Evolutionary conservation across 495 filamentous ascomycete genomes (phyloP), one percentile per base, ranked within the genome.

Genomic region (Sordaria brevicollis): DNA sequence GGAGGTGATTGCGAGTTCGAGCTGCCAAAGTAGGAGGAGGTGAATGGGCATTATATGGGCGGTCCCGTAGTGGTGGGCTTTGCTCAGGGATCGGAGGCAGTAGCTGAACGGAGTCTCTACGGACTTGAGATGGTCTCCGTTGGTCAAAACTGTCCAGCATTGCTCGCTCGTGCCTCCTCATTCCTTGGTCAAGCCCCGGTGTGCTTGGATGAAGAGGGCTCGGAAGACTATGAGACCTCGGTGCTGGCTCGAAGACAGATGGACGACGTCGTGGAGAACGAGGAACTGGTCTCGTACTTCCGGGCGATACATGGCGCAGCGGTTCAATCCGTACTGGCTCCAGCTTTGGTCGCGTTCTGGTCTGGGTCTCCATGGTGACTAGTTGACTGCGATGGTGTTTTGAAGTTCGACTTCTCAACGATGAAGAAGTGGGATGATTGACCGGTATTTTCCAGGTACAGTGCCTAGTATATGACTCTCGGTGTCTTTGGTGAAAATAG

Each of bases 151-250:
- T 79, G 38, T 82, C 77, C 17, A 82, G 70, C 72, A 83, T 70
- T n/a, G 79, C 79, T 49, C 75, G 73, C 69, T 82, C 80, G 49
- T 81, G 81, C 57, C 73, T 77, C 49, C 77, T 75, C 78, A 81
- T 81, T 2, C 72, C 68, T 4, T 72, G 70, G 71, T 83, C 82
- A 37, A 78, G 79, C 21, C 67, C 74, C 5, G 74, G 73, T 11
- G 77, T 73, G 15, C 75, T 74, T 2, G 81, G 76, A 37, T 82
- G 74, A 41, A 83, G 71, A 34, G 80, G 79, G 39, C 80, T 79
- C 5, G 79, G 79, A 37, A 79, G 70, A 66, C 41, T 41, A 69
- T 77, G 77, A 11, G 77, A 73, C 68, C 71, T 68, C 10, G 79
- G 39, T 2, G 77, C 74, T 9, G 78, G 74, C 49, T 31, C 35